Evolutionary conservation across 768 basidiomycete genomes (phyloP), one percentile per base, ranked within the genome.

Genomic region (Suillus lakei): DNA sequence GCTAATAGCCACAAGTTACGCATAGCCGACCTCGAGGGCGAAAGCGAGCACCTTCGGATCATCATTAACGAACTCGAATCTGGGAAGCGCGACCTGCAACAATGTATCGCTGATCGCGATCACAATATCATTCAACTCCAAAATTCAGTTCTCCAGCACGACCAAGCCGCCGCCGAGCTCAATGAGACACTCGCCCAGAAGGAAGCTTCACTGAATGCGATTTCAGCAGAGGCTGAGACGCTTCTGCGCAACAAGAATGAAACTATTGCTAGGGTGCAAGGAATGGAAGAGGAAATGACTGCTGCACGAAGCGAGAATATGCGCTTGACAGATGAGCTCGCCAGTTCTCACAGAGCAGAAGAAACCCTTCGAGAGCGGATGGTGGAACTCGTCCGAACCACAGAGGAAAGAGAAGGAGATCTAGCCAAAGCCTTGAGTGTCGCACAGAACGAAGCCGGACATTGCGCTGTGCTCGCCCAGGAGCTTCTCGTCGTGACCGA

Each of bases 151-250:
- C 39, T 59, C 28, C 10, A 59, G 18, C 10, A 61, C 16, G 44
- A 28, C 36, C 32, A 53, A 9, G 50, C 12, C 18, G 41, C 44
- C 5, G 39, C 36, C 26, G 44, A 44, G 26, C 44, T 67, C 13
- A 67, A 73, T 36, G 41, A 56, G 7, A 66, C 75, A 21, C 53
- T 70, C 55, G 56, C 68, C 13, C 64, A 62, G 18, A 64, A 65
- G 34, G 67, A 74, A 48, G 60, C 62, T n/a, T 64, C 62, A 41
- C 53, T 79, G 55, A 66, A 68, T 16, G 72, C 72, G 61, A 74
- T 74, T 64, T 71, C 71, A 67, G 51, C 64, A 38, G 74, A 69
- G 64, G 66, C 78, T 38, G 70, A 68, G 53, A 62, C 32, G 18
- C 66, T 78, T 66, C 73, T 30, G 64, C 69, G 28, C 64, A 58